These are phyloP conservation scores for Monosporozyma siamensis DNA, from an alignment of 805 yeast species.

Conservation along the genomic window DNA sequence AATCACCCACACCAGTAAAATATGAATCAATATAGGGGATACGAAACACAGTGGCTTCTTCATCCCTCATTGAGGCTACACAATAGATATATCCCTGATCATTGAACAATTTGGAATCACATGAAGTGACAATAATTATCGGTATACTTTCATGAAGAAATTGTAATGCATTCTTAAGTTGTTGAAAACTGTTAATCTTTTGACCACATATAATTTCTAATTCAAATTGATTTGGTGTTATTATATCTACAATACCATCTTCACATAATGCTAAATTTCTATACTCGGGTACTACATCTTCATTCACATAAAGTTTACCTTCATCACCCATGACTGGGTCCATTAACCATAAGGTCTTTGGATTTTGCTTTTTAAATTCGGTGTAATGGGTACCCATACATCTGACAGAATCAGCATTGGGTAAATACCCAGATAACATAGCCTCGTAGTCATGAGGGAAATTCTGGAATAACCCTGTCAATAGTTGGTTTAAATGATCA, in stretches of 20 bases:
- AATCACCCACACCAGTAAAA: constrained; percentile 92
- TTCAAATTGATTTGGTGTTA: constrained; percentile 90
- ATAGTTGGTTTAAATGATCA: constrained; percentile 32
- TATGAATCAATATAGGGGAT: constrained; percentile 64
- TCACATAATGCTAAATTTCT: constrained; percentile 32
- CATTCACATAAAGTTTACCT: constrained; percentile 56
- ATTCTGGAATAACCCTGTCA: constrained; percentile 32
- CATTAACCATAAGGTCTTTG: constrained; percentile 43
- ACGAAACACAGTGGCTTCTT: constrained; percentile 26
- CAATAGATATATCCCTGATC: constrained; percentile 31
- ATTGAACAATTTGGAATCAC: constrained; percentile 17
- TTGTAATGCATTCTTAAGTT: constrained; percentile 39
- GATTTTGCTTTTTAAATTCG: constrained; percentile 30
- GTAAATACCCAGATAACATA: constrained; percentile 58
- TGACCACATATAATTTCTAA: constrained; percentile 58
- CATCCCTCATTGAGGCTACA: constrained; percentile 34
- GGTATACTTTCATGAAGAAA: constrained; percentile 35
- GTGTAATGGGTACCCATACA: constrained; percentile 35
- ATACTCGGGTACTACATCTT: constrained; percentile 51
- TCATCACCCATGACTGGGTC: constrained; percentile 83
- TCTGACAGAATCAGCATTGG: constrained; percentile 43
- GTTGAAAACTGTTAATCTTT: constrained; percentile 33
- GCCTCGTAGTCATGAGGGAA: constrained; percentile 39
- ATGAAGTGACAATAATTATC: constrained; percentile 21
- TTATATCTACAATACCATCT: constrained; percentile 47